phyloP scores from a whole-genome alignment of 1,284 basidiomycete genomes.

The Stygiomarasmius scandens region DNA sequence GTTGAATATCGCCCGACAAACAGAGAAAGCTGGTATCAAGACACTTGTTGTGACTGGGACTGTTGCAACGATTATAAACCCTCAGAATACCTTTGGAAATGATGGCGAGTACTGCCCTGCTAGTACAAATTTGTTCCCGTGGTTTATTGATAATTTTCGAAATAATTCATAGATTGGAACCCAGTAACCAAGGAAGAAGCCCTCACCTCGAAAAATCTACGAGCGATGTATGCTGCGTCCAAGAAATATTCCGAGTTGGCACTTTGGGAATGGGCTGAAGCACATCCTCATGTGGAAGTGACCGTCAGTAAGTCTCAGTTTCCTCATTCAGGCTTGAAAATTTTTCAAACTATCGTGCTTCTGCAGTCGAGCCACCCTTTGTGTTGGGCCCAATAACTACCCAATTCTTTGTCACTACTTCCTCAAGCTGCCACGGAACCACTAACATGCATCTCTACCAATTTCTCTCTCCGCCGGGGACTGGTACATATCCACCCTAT shows the following conservation, averaged over 20 bases:
- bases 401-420: conserved; percentile 2
- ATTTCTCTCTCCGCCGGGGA: conserved; percentile 8
- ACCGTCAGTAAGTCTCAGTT: conserved; percentile 14
- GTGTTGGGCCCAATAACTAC: conserved; percentile 10
- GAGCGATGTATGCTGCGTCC: conserved; percentile 18
- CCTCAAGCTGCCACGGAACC: neutral
- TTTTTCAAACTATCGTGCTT: neutral
- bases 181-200: conserved; percentile 20
- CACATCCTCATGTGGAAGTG: conserved; percentile 21
- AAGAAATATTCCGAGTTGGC: conserved; percentile 23
- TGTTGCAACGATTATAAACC: conserved; percentile 5
- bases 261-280: conserved; percentile 22
- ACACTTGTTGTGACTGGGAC: conserved; percentile 19
- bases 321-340: neutral
- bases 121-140: neutral
- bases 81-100: conserved; percentile 4
- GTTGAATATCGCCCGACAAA: conserved; percentile 16
- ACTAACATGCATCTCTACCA: conserved; percentile 10
- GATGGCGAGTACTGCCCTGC: neutral
- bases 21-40: conserved; percentile 17
- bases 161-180: conserved; percentile 19
- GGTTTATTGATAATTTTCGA: neutral
- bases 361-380: conserved; percentile 11
- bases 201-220: conserved; percentile 4
- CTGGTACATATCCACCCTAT: conserved; percentile 8